These are phyloP conservation scores for Eucalyptus regnans DNA, from an alignment of 345 rosid genomes.

Conservation along the genomic window DNA sequence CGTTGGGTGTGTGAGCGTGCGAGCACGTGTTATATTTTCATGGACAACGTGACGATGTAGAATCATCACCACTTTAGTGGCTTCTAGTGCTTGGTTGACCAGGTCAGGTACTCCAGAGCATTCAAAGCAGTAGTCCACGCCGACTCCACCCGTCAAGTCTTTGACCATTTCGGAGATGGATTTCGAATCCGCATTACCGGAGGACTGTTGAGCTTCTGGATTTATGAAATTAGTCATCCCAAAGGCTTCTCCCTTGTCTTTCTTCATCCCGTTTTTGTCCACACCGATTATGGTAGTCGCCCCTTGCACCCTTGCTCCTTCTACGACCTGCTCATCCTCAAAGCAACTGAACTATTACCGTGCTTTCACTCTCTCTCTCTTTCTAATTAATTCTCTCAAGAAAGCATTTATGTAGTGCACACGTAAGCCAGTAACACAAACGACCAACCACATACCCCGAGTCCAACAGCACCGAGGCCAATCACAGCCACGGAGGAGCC, in stretches of 20 bases:
- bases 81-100: constrained; percentile 29
- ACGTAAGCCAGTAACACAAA: background rate
- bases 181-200: background rate
- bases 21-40: background rate
- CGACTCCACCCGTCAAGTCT: constrained; percentile 31
- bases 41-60: background rate
- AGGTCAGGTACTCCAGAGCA: constrained; percentile 34
- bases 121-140: constrained; percentile 58
- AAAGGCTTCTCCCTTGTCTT: constrained; percentile 12
- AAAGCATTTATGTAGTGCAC: background rate
- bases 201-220: constrained; percentile 16
- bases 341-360: background rate
- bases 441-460: constrained; percentile 26
- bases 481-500: constrained; percentile 58
- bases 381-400: background rate
- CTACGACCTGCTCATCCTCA: constrained; percentile 21
- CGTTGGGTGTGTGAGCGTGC: background rate
- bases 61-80: constrained; percentile 26
- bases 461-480: constrained; percentile 71
- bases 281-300: constrained; percentile 53
- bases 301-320: constrained; percentile 49
- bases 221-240: constrained; percentile 64
- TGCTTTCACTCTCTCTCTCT: background rate
- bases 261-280: constrained; percentile 29
- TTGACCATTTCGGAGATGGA: constrained; percentile 19